Conservation (phyloP, 176 grass and related monocot species). For the Metroxylon sagu region DNA sequence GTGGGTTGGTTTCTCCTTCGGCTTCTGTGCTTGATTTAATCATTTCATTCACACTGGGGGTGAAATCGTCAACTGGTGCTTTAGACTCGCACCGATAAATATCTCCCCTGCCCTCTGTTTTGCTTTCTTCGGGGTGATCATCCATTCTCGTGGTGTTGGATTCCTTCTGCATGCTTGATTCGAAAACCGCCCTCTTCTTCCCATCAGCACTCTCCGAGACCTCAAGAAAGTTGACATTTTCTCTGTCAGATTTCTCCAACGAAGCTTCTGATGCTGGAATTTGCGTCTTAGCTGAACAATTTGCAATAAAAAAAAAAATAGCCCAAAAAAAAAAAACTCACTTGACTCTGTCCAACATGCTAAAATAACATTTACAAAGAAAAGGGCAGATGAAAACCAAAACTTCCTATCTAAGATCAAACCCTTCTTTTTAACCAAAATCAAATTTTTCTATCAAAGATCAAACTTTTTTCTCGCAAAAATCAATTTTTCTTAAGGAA, state of each 20-base stretch:
- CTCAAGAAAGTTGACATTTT: constrained; percentile 66
- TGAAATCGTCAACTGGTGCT: constrained; percentile 13
- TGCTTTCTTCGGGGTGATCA: constrained; percentile 19
- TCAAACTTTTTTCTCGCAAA: too few species aligned
- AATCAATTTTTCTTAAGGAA: too few species aligned
- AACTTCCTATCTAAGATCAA: too few species aligned
- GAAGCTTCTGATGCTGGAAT: constrained; percentile 29
- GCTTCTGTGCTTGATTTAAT: constrained; percentile 10
- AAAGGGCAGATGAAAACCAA: too few species aligned
- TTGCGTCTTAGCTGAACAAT: constrained; percentile 64
- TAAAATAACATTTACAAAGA: too few species aligned
- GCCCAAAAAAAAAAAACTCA: constrained; percentile 8
- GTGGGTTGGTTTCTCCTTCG: constrained; percentile 19
- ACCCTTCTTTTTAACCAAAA: too few species aligned
- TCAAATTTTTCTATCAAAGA: too few species aligned
- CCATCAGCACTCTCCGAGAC: constrained; percentile 35
- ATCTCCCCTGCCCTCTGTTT: constrained; percentile 17
- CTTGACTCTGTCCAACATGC: not conserved
- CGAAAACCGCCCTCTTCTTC: constrained; percentile 35
- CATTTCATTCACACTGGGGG: not conserved
- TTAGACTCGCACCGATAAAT: constrained; percentile 45
- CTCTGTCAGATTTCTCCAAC: constrained; percentile 34
- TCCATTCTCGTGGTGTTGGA: constrained; percentile 26
- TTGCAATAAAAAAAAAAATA: constrained; percentile 8
- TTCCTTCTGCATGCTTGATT: constrained; percentile 18